These are phyloP conservation scores for Yamadazyma mexicana DNA, from an alignment of 1,139 yeast genomes.

Conservation along the genomic window DNA sequence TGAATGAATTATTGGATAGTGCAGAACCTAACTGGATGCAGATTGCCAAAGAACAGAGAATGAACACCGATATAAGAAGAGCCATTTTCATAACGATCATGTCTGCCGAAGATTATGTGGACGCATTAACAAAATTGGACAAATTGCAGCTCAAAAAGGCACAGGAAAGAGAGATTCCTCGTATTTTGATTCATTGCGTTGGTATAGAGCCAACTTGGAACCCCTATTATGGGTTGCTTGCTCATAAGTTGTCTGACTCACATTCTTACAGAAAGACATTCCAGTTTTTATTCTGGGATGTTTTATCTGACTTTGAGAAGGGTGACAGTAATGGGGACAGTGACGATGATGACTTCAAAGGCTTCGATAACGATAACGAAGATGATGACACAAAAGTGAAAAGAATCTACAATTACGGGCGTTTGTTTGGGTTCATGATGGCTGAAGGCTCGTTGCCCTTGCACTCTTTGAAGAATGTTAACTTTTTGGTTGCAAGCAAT, in stretches of 20 bases:
- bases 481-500: slow-evolving; percentile 68
- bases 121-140: slow-evolving; percentile 80
- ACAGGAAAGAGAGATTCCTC: slow-evolving; percentile 89
- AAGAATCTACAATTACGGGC: slow-evolving; percentile 69
- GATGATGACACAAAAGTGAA: slow-evolving; percentile 51
- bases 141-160: slow-evolving; percentile 74
- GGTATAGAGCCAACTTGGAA: slow-evolving; percentile 82
- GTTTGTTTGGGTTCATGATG: slow-evolving; percentile 73
- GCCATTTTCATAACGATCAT: slow-evolving; percentile 91
- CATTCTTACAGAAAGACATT: slow-evolving; percentile 77
- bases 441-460: slow-evolving; percentile 73
- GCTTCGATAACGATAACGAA: slow-evolving; percentile 27
- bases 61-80: slow-evolving; percentile 93
- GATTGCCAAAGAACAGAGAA: slow-evolving; percentile 79
- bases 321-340: slow-evolving; percentile 43
- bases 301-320: slow-evolving; percentile 68
- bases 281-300: slow-evolving; percentile 90
- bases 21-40: slow-evolving; percentile 89
- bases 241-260: slow-evolving; percentile 68
- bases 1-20: slow-evolving; percentile 59
- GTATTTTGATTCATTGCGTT: slow-evolving; percentile 82
- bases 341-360: slow-evolving; percentile 38
- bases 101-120: slow-evolving; percentile 92
- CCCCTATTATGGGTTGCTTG: slow-evolving; percentile 86
- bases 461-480: slow-evolving; percentile 69